Conservation (phyloP, 768 basidiomycete genomes). For the Phylloporus sp. region DNA sequence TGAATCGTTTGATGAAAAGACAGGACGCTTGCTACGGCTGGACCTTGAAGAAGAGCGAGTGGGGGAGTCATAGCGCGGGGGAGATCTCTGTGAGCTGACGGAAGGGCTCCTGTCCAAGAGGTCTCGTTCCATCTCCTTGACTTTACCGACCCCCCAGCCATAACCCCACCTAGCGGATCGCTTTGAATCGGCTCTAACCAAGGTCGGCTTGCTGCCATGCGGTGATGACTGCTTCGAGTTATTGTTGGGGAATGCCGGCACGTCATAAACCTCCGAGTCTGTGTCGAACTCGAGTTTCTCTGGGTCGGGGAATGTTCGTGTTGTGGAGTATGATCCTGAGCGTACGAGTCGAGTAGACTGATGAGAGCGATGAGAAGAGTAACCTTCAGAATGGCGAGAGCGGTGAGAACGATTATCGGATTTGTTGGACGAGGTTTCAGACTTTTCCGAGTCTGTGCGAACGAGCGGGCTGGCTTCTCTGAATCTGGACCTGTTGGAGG, state of each 20-base stretch:
- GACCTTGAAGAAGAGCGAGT: slow-evolving; percentile 38
- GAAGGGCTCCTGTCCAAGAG: slow-evolving; percentile 31
- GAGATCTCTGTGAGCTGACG: slow-evolving; percentile 37
- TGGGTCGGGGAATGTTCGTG: slow-evolving; percentile 35
- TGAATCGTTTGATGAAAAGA: slow-evolving; percentile 54
- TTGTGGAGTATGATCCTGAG: slow-evolving; percentile 41
- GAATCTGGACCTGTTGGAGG: slow-evolving; percentile 23
- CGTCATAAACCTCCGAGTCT: slow-evolving; percentile 59
- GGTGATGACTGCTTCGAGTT: slow-evolving; percentile 39
- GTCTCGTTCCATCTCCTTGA: slow-evolving; percentile 40
- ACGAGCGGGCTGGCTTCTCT: slow-evolving; percentile 29
- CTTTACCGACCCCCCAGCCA: slow-evolving; percentile 63
- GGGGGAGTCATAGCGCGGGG: slow-evolving; percentile 28
- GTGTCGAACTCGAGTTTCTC: slow-evolving; percentile 54
- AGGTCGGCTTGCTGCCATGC: slow-evolving; percentile 35
- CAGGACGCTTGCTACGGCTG: slow-evolving; percentile 38
- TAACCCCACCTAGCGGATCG: slow-evolving; percentile 62
- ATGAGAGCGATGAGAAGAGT: slow-evolving; percentile 20
- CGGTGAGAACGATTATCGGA: slow-evolving; percentile 27
- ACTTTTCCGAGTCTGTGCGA: slow-evolving; percentile 39
- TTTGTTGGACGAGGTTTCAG: slow-evolving; percentile 37
- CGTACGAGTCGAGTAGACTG: slow-evolving; percentile 31
- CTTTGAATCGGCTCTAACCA: slow-evolving; percentile 53
- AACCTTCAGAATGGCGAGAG: slow-evolving; percentile 23
- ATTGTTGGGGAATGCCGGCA: slow-evolving; percentile 26